Evolutionary conservation across 352 stramenopile genomes (phyloP).

Genomic region (Globisporangium yorkense): DNA sequence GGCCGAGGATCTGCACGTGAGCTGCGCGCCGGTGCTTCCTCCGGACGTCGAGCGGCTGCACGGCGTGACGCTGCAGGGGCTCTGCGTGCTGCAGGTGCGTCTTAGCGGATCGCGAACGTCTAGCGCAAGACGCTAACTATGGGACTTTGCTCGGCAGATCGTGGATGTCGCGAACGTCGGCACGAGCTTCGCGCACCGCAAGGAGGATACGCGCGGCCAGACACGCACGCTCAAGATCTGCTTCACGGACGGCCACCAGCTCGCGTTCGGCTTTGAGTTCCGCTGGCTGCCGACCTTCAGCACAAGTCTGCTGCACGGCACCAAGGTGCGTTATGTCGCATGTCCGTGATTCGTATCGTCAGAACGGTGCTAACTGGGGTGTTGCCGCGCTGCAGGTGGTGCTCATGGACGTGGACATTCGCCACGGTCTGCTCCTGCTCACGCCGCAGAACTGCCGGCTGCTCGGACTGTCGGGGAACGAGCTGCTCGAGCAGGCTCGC

Average conservation of each 20-base stretch:
- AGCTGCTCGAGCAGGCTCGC: slow-evolving; percentile 11
- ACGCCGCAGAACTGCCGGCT: slow-evolving; percentile 62
- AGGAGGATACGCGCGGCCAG: slow-evolving; percentile 49
- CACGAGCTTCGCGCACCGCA: slow-evolving; percentile 66
- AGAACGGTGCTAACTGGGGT: neutral
- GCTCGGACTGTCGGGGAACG: slow-evolving; percentile 35
- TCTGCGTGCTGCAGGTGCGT: slow-evolving; percentile 67
- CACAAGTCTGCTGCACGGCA: slow-evolving; percentile 43
- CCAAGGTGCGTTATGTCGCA: slow-evolving; percentile 31
- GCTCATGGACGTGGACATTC: slow-evolving; percentile 58
- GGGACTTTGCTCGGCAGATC: slow-evolving; percentile 28
- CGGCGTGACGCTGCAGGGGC: slow-evolving; percentile 47
- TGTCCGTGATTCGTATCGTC: neutral
- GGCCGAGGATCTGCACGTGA: slow-evolving; percentile 60
- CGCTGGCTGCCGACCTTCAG: slow-evolving; percentile 45
- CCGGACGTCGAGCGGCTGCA: slow-evolving; percentile 38
- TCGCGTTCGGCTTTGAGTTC: slow-evolving; percentile 75
- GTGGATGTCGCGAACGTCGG: slow-evolving; percentile 79
- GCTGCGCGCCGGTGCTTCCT: slow-evolving; percentile 56
- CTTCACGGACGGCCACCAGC: slow-evolving; percentile 72
- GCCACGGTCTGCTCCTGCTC: slow-evolving; percentile 66
- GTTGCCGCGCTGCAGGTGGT: slow-evolving; percentile 24
- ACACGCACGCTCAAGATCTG: slow-evolving; percentile 78
- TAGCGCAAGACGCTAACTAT: neutral
- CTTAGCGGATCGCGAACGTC: neutral